Base-by-base conservation (phyloP, 192 early-diverging fungal genomes). In the Lunasporangiospora selenospora region DNA sequence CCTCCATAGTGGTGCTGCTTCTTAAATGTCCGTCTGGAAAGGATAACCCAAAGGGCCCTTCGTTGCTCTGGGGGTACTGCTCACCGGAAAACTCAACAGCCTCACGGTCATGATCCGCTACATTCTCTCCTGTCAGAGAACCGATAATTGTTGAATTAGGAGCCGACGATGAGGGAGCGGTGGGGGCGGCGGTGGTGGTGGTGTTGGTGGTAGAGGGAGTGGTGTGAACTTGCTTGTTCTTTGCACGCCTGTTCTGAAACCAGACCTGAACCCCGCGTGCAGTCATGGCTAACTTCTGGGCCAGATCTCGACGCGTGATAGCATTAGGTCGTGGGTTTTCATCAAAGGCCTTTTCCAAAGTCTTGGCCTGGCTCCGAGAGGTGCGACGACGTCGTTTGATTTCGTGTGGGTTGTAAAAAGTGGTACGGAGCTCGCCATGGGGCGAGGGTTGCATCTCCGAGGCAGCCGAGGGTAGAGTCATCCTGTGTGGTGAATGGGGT, bases 241-340 rank as follows among this genome's bases (percentile, higher is more conserved):
- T 93, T 43, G 90, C 92, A 37, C 92, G 84, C 21, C 89, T 78
- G 78, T 93, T 93, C 67, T 93, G 91, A 65, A 93, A 93, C 91
- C 91, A 93, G 37, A 92, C 88, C 75, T 91, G 90, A 50, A 93
- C 88, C 37, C 87, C 85, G 37, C 88, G 79, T 26, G 86, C 85
- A 24, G 87, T 85, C 91, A 93, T 93, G 37, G 76, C 58, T 18
- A 93, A 76, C 13, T 65, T 63, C 31, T 76, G 76, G 7, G 88
- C 88, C 44, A 93, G 80, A 23, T 71, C 60, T 58, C 80, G 80
- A 54, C 90, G 87, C 24, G 82, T 65, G 26, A 73, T 69, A 6
- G 85, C 85, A 53, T 82, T 85, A n/a, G 91, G 91, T 67, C 88
- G 91, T 18, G 90, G 88, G 34, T 88, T 88, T 23, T 81, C 76